phyloP scores from a whole-genome alignment of 1,284 basidiomycete genomes.

The Heterobasidion occidentale region DNA sequence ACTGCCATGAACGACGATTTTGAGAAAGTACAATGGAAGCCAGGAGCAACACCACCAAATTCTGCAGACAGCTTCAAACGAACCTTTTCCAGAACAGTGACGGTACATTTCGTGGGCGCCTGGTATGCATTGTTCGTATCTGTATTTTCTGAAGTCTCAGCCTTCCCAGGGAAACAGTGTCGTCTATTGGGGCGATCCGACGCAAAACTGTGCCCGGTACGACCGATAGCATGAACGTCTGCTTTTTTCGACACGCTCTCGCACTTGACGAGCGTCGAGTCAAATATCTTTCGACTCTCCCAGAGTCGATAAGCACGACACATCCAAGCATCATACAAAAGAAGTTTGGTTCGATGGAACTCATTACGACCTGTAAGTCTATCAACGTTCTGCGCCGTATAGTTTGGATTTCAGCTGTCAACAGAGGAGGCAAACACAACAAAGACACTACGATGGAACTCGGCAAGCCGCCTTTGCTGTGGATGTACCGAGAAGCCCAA shows the following conservation, averaged over 20 bases:
- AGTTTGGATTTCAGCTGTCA: background rate
- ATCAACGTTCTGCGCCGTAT: background rate
- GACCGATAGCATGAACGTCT: conserved; percentile 18
- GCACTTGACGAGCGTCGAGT: conserved; percentile 20
- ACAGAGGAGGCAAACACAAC: background rate
- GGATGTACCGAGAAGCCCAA: conserved; percentile 2
- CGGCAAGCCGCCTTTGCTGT: background rate
- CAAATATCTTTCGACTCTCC: conserved; percentile 18
- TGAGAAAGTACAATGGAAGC: too few relatives aligned
- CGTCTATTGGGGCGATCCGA: conserved; percentile 23
- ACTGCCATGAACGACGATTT: background rate
- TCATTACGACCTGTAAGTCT: conserved; percentile 9
- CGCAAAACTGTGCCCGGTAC: conserved; percentile 19
- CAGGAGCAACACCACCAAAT: too few relatives aligned
- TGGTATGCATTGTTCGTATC: conserved; percentile 20
- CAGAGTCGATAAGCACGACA: background rate
- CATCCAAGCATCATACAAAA: conserved; percentile 1
- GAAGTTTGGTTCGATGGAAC: conserved; percentile 11
- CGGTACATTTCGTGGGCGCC: conserved; percentile 33
- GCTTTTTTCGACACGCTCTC: conserved; percentile 23
- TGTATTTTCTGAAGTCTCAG: background rate
- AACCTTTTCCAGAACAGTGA: conserved; percentile 23
- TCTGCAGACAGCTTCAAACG: conserved; percentile 21
- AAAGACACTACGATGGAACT: background rate
- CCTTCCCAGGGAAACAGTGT: conserved; percentile 33